Evolutionary conservation across 192 early-diverging fungal genomes (phyloP).

Genomic region (Mycoemilia scoparia): DNA sequence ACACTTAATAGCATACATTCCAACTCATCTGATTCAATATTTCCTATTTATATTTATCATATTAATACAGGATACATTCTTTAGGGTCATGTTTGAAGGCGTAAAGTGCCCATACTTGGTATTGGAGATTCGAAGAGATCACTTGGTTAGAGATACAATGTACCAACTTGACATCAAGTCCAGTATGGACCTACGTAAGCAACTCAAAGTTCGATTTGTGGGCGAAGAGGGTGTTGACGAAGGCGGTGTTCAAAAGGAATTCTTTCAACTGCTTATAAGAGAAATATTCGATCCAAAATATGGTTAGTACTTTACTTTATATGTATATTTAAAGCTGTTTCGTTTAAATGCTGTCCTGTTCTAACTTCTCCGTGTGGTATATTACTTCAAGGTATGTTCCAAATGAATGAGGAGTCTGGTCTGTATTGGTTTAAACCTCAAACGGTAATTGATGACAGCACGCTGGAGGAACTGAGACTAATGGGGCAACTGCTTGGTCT

Average conservation of each 20-base stretch:
- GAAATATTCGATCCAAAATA: slow-evolving; percentile 76
- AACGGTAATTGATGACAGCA: slow-evolving; percentile 24
- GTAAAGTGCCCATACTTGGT: slow-evolving; percentile 57
- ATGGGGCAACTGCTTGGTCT: slow-evolving; percentile 76
- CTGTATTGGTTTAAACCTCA: slow-evolving; percentile 68
- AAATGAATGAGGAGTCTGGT: slow-evolving; percentile 60
- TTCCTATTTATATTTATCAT: no score
- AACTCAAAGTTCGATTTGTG: slow-evolving; percentile 75
- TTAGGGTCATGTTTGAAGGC: slow-evolving; percentile 54
- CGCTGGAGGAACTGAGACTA: slow-evolving; percentile 64
- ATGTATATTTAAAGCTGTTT: not conserved
- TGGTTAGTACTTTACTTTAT: no score
- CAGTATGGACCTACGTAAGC: slow-evolving; percentile 73
- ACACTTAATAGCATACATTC: no score
- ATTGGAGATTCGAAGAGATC: slow-evolving; percentile 49
- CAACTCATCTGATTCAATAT: no score
- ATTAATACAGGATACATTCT: slow-evolving; percentile 60
- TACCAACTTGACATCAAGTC: slow-evolving; percentile 62
- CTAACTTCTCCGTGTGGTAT: not conserved
- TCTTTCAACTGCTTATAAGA: slow-evolving; percentile 75
- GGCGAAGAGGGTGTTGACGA: slow-evolving; percentile 89
- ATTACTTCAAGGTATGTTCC: slow-evolving; percentile 55
- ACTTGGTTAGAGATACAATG: slow-evolving; percentile 48
- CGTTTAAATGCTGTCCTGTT: not conserved
- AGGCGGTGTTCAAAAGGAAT: slow-evolving; percentile 89